These are phyloP conservation scores for Salix viminalis DNA, from an alignment of 345 rosid genomes.

Conservation along the genomic window DNA sequence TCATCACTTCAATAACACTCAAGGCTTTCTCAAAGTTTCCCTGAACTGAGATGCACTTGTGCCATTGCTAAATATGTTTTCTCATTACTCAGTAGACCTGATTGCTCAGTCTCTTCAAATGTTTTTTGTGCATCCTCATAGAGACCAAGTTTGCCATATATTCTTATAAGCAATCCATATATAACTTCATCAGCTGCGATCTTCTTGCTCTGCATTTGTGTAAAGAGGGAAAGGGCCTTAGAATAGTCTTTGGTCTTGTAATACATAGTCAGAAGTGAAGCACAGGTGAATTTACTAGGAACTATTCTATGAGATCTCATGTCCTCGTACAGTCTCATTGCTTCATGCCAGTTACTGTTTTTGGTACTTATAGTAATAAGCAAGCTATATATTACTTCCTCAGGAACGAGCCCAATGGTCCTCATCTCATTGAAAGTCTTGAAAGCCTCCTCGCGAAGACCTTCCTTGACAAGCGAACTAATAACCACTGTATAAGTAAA, in stretches of 20 bases:
- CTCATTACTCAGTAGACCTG: constrained; percentile 64
- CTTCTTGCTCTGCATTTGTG: constrained; percentile 66
- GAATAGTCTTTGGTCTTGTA: constrained; percentile 70
- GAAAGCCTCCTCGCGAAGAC: constrained; percentile 53
- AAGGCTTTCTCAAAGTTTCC: constrained; percentile 69
- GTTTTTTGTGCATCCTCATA: constrained; percentile 68
- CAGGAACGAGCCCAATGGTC: constrained; percentile 55
- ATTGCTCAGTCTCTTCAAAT: constrained; percentile 56
- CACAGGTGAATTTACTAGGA: constrained; percentile 90
- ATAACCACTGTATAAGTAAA: constrained; percentile 78
- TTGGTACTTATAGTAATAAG: constrained; percentile 54
- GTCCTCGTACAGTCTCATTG: constrained; percentile 57
- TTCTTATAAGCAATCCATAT: constrained; percentile 78
- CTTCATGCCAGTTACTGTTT: constrained; percentile 56
- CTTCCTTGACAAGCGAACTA: constrained; percentile 61
- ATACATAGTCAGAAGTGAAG: constrained; percentile 78
- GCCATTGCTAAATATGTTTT: constrained; percentile 93
- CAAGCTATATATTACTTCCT: constrained; percentile 74
- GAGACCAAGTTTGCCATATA: constrained; percentile 85
- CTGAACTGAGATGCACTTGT: constrained; percentile 65
- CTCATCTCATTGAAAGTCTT: constrained; percentile 65
- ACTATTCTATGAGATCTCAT: constrained; percentile 58
- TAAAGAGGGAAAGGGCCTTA: constrained; percentile 79
- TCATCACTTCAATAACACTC: constrained; percentile 57
- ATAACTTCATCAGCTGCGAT: constrained; percentile 79